A percentile compares a stretch with the other conserved stretches of the same genome.
phyloP scores from a whole-genome alignment of 371 early-diverging fungal species.

The Syncephalastrum sp. region DNA sequence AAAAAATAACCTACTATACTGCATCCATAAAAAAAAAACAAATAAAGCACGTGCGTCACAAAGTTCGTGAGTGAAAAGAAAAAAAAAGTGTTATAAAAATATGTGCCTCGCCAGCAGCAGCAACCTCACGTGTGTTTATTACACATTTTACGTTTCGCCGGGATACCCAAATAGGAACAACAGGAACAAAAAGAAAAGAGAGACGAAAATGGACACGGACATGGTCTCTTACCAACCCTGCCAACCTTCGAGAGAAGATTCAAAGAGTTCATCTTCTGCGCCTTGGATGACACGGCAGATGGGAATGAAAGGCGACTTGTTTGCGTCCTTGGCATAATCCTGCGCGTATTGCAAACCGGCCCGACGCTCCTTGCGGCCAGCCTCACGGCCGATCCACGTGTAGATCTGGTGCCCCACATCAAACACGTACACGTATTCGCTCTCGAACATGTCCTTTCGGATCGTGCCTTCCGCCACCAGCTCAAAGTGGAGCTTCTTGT shows the following conservation, averaged over 20 bases:
- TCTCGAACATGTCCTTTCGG: conserved; percentile 47
- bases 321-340: conserved; percentile 51
- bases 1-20: no score
- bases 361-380: conserved; percentile 58
- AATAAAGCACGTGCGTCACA: no score
- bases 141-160: no score
- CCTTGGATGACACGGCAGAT: conserved; percentile 72
- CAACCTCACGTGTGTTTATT: no score
- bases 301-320: conserved; percentile 57
- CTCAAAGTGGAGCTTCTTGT: conserved; percentile 40
- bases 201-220: no score
- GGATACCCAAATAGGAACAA: no score
- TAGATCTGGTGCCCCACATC: conserved; percentile 62
- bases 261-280: conserved; percentile 59
- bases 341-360: conserved; percentile 64
- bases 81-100: no score
- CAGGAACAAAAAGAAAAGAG: no score
- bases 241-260: conserved; percentile 48
- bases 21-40: no score
- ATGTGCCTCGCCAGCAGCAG: no score
- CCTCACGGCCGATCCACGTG: conserved; percentile 63
- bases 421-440: conserved; percentile 61
- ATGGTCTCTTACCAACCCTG: conserved; percentile 40
- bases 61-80: no score
- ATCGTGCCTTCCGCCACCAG: conserved; percentile 50